phyloP scores from a whole-genome alignment of 176 grass and related monocot genomes.

The Microstegium vimineum region DNA sequence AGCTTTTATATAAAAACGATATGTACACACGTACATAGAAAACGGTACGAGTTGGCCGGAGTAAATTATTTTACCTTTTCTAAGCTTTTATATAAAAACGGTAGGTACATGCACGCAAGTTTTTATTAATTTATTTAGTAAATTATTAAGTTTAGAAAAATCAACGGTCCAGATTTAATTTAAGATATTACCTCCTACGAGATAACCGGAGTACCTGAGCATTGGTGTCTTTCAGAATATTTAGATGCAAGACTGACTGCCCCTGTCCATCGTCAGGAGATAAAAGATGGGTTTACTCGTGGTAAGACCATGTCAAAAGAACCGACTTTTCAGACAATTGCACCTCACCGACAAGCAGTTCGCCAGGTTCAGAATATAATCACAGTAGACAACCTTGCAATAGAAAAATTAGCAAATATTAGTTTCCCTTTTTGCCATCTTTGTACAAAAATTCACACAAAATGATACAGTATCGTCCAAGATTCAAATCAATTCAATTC shows the following conservation, averaged over 20 bases:
- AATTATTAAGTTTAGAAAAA: too few species aligned
- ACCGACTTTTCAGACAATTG: background rate
- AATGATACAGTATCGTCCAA: background rate
- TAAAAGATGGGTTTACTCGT: background rate
- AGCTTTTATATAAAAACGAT: too few species aligned
- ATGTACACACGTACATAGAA: too few species aligned
- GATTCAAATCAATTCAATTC: background rate
- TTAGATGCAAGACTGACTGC: background rate
- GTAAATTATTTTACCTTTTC: too few species aligned
- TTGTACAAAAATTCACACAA: constrained; percentile 4
- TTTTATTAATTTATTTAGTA: too few species aligned
- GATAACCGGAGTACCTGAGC: too few species aligned
- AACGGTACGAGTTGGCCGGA: too few species aligned
- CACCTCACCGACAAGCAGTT: background rate
- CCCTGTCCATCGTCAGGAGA: background rate
- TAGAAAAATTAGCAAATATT: background rate
- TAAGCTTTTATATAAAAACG: too few species aligned
- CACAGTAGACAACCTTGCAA: background rate
- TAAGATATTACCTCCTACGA: too few species aligned
- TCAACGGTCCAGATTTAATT: too few species aligned
- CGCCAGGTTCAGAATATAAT: constrained; percentile 1
- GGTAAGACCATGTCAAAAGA: background rate
- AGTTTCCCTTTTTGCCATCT: background rate
- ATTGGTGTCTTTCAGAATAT: too few species aligned
- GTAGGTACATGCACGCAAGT: too few species aligned